A percentile compares a stretch with the other conserved stretches of the same genome.
Evolutionary conservation across 1,284 basidiomycete species (phyloP).

Genomic region (Apiotrichum gamsii): DNA sequence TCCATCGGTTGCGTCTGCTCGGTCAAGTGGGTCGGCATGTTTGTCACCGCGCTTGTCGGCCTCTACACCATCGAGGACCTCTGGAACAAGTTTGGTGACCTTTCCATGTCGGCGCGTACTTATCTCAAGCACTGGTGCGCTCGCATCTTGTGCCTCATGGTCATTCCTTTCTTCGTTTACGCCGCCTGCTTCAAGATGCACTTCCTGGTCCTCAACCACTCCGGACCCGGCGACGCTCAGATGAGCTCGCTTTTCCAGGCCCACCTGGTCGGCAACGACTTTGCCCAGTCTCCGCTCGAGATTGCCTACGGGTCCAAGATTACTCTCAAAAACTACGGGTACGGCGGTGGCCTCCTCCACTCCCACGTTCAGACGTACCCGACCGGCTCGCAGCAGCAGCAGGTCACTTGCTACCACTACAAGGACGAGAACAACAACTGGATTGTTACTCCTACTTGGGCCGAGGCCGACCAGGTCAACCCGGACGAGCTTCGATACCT

Average conservation of each 20-base stretch:
- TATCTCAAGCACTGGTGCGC: slow-evolving; percentile 91
- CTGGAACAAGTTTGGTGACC: slow-evolving; percentile 97
- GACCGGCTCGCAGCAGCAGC: slow-evolving; percentile 86
- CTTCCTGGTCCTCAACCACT: slow-evolving; percentile 87
- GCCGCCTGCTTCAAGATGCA: slow-evolving; percentile 93
- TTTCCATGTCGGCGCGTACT: slow-evolving; percentile 76
- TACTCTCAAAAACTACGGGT: slow-evolving; percentile 96
- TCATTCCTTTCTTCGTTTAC: slow-evolving; percentile 85
- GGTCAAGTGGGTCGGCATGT: slow-evolving; percentile 94
- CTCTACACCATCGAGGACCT: slow-evolving; percentile 95
- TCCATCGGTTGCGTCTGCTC: slow-evolving; percentile 95
- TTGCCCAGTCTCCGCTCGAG: slow-evolving; percentile 79
- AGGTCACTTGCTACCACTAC: slow-evolving; percentile 99
- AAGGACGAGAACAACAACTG: slow-evolving; percentile 98
- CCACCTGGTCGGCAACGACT: slow-evolving; percentile 91
- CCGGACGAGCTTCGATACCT: slow-evolving; percentile 63
- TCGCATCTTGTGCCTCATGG: slow-evolving; percentile 74
- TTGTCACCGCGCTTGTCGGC: slow-evolving; percentile 89
- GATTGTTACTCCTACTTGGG: slow-evolving; percentile 72
- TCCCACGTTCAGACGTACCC: slow-evolving; percentile 95
- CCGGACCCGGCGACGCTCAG: slow-evolving; percentile 93
- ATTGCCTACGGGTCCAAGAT: slow-evolving; percentile 84
- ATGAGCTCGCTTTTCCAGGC: slow-evolving; percentile 99
- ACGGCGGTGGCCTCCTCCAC: slow-evolving; percentile 91
- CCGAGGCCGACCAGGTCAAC: slow-evolving; percentile 59